These are phyloP conservation scores for Pleurotus pulmonarius DNA, from an alignment of 768 basidiomycete genomes.

Conservation along the genomic window DNA sequence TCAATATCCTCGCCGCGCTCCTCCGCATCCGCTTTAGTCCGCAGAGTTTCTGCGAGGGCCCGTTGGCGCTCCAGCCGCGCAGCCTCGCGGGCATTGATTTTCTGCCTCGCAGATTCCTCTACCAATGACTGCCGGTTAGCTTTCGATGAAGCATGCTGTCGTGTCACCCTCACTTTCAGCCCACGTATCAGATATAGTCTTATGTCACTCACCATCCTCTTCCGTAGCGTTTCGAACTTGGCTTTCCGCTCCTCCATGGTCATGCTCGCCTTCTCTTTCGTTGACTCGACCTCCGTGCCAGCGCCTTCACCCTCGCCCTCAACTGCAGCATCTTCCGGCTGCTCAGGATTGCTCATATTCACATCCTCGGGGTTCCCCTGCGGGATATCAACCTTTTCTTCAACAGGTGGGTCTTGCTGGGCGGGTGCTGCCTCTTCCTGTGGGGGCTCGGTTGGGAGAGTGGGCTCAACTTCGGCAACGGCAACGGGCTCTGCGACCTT, in stretches of 20 bases:
- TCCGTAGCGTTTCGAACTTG: conserved; percentile 72
- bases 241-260: conserved; percentile 72
- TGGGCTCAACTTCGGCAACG: not conserved
- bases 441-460: not conserved
- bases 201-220: conserved; percentile 66
- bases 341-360: not conserved
- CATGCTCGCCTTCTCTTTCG: conserved; percentile 20
- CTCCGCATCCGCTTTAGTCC: conserved; percentile 83
- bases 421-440: not conserved
- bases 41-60: conserved; percentile 83
- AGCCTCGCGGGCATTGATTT: conserved; percentile 73
- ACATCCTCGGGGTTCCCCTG: not conserved
- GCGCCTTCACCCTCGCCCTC: conserved; percentile 20
- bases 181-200: not conserved
- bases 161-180: not conserved
- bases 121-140: conserved; percentile 86
- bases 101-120: conserved; percentile 77
- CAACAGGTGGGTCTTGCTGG: not conserved
- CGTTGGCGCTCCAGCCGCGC: conserved; percentile 86
- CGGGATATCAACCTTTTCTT: no score
- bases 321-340: not conserved
- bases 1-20: conserved; percentile 92
- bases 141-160: conserved; percentile 70
- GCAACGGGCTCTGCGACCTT: not conserved
- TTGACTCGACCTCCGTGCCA: conserved; percentile 15